Evolutionary conservation across 2,329 filamentous ascomycete genomes (phyloP).

Genomic region (Ilyonectria mors-panacis): DNA sequence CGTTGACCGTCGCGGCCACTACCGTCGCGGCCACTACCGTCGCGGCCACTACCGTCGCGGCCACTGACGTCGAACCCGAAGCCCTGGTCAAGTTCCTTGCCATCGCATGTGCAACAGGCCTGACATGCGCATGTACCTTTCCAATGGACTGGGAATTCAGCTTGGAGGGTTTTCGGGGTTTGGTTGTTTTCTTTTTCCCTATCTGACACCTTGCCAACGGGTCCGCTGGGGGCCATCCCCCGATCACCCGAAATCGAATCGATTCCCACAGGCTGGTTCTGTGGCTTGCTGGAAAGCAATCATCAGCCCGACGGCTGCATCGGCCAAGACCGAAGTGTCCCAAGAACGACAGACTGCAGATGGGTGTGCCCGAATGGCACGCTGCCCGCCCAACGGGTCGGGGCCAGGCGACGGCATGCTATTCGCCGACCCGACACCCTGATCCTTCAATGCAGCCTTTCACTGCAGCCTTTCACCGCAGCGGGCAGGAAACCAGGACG

Average conservation of each 20-base stretch:
- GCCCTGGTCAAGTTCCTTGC: slow-evolving; percentile 18
- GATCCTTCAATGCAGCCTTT: background rate
- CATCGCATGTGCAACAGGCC: slow-evolving; percentile 1
- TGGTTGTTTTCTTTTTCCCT: slow-evolving; percentile 13
- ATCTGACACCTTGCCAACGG: slow-evolving; percentile 28
- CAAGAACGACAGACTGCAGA: slow-evolving; percentile 42
- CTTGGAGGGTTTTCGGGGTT: slow-evolving; percentile 2
- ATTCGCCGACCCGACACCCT: slow-evolving; percentile 7
- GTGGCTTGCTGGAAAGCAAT: slow-evolving; percentile 44
- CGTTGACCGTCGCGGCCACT: background rate
- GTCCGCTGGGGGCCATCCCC: slow-evolving; percentile 25
- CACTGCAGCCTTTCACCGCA: slow-evolving; percentile 5
- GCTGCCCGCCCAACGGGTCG: slow-evolving; percentile 32
- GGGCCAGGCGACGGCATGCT: slow-evolving; percentile 14
- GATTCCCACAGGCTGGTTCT: slow-evolving; percentile 38
- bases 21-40: no score
- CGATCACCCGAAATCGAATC: slow-evolving; percentile 33
- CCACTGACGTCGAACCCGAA: slow-evolving; percentile 17
- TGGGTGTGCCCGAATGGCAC: slow-evolving; percentile 42
- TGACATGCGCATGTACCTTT: background rate
- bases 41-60: no score
- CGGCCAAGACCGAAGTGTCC: slow-evolving; percentile 45
- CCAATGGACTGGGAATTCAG: background rate
- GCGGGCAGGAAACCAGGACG: slow-evolving; percentile 14
- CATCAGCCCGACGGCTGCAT: slow-evolving; percentile 40